phyloP scores from a whole-genome alignment of 2,329 filamentous ascomycete species.

The Cladosporium halotolerans region DNA sequence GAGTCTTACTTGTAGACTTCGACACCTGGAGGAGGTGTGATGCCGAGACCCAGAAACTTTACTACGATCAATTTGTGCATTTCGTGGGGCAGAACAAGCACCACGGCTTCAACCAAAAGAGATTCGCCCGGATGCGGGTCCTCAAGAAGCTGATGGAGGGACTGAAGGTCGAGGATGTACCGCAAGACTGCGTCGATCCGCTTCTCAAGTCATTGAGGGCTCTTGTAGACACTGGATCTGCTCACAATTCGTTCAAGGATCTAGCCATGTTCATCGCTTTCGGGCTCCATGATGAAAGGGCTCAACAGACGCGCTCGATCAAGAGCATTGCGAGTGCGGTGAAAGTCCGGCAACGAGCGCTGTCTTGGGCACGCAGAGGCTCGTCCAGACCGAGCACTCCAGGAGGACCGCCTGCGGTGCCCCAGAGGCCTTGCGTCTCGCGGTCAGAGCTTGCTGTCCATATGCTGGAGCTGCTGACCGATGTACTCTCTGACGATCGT shows the following conservation, averaged over 20 bases:
- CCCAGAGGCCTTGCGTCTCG: conserved; percentile 15
- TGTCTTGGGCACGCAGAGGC: conserved; percentile 24
- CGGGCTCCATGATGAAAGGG: conserved; percentile 63
- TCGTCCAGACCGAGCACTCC: conserved; percentile 24
- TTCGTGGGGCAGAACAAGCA: conserved; percentile 89
- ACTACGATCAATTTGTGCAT: conserved; percentile 84
- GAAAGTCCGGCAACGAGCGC: conserved; percentile 21
- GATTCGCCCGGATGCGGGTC: conserved; percentile 84
- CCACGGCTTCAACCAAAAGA: conserved; percentile 83
- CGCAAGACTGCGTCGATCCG: conserved; percentile 62
- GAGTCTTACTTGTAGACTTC: conserved; percentile 83
- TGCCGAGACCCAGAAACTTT: conserved; percentile 71
- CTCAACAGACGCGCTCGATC: conserved; percentile 20
- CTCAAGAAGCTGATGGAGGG: conserved; percentile 86
- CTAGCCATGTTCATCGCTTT: conserved; percentile 91
- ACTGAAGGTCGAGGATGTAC: conserved; percentile 76
- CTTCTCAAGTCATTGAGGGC: conserved; percentile 75
- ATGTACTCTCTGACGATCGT: conserved; percentile 22
- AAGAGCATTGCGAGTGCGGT: conserved; percentile 25
- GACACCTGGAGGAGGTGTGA: conserved; percentile 86
- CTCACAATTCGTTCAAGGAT: conserved; percentile 76
- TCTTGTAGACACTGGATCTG: conserved; percentile 73
- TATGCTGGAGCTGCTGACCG: conserved; percentile 23
- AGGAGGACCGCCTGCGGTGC: conserved; percentile 13
- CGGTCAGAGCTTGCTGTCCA: conserved; percentile 26